phyloP scores from a whole-genome alignment of 192 early-diverging fungal species.

The Tieghemiomyces parasiticus region DNA sequence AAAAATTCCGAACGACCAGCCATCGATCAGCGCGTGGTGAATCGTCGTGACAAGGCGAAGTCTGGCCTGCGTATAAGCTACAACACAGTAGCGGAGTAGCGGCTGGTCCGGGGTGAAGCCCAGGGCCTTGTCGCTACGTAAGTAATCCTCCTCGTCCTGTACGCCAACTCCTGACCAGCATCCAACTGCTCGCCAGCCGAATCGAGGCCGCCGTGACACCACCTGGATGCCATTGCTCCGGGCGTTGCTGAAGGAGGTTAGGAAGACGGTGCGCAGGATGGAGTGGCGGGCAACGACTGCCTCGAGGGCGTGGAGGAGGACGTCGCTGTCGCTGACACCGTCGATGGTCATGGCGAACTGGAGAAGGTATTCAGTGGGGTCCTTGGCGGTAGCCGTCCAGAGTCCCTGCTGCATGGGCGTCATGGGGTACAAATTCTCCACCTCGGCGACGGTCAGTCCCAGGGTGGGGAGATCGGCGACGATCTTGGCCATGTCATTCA shows the following conservation, averaged over 20 bases:
- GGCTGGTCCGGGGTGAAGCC: neutral
- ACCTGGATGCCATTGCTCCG: neutral
- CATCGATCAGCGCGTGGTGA: slow-evolving; percentile 3
- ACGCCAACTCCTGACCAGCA: neutral
- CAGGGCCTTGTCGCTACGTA: neutral
- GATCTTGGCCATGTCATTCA: too few species aligned
- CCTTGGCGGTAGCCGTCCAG: neutral
- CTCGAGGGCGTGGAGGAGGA: neutral
- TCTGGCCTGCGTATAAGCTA: too few species aligned
- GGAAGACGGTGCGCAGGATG: neutral
- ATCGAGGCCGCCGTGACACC: neutral
- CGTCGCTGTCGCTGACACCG: neutral
- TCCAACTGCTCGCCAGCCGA: neutral
- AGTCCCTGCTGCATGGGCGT: neutral
- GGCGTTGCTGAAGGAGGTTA: neutral
- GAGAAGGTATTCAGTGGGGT: neutral
- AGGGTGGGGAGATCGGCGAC: too few species aligned
- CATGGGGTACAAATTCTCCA: too few species aligned
- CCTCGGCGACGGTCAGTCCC: too few species aligned
- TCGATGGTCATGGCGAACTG: neutral
- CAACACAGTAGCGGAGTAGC: neutral
- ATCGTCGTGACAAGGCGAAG: neutral
- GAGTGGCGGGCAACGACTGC: neutral
- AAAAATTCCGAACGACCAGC: neutral
- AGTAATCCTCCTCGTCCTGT: neutral